A percentile compares a stretch with the other conserved stretches of the same genome.
Evolutionary conservation across 2,329 filamentous ascomycete genomes (phyloP).

Genomic region (Botrytis hyacinthi): DNA sequence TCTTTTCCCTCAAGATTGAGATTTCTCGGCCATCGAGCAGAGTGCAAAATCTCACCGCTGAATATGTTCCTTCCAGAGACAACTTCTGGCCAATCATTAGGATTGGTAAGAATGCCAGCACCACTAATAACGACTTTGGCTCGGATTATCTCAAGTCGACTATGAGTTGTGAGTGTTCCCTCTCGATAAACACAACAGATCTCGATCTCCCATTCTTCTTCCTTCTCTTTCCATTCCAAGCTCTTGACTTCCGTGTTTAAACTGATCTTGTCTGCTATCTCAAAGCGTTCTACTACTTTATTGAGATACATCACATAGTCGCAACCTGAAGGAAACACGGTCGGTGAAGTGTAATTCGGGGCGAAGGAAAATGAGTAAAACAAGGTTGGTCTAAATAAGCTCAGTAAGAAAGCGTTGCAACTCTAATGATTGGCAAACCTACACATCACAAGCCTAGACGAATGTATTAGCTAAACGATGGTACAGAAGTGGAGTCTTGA

Average conservation of each 20-base stretch:
- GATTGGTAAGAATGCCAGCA: constrained; percentile 56
- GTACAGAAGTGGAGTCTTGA: background rate
- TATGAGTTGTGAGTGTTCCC: background rate
- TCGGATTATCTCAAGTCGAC: background rate
- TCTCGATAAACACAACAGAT: background rate
- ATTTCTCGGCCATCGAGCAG: background rate
- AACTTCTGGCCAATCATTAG: constrained; percentile 49
- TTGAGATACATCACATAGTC: background rate
- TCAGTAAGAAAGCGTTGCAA: background rate
- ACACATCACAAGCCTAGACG: background rate
- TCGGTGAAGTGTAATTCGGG: constrained; percentile 45
- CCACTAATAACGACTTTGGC: constrained; percentile 51
- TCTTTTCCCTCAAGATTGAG: background rate
- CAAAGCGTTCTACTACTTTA: background rate
- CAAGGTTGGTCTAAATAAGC: constrained; percentile 42
- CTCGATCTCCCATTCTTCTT: background rate
- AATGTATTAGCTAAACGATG: background rate
- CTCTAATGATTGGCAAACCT: background rate
- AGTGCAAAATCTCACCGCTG: background rate
- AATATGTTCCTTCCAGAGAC: constrained; percentile 45
- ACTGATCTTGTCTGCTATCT: background rate
- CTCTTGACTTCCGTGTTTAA: background rate
- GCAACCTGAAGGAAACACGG: background rate
- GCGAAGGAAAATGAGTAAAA: constrained; percentile 62
- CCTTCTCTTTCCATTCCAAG: background rate